Base-by-base conservation (phyloP, 345 rosid genomes). In the Moricandia arvensis region DNA sequence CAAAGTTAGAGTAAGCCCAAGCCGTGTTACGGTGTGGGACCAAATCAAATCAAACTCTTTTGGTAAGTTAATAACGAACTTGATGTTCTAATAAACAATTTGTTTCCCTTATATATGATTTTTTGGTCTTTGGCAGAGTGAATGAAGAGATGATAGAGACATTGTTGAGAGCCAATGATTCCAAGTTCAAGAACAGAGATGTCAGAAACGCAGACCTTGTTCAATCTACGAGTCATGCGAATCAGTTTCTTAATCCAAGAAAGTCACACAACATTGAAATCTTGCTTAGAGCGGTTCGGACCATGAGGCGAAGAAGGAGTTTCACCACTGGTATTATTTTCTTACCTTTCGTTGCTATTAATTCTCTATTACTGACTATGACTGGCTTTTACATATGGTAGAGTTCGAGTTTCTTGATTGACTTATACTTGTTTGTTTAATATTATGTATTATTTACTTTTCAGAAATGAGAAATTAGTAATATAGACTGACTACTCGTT, bases 141-240 rank as follows among this genome's bases (percentile, higher is more conserved):
- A 89, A 95, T 72, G 99, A 95, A 76, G 97, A 95, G 71, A 95
- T 88, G 99, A 95, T 95, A 12, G 96, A 95, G 85, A 92, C 96
- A 5, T 77, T 95, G 62, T 95, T 95, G 59, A 77, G 72, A 78
- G 89, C 80, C 4, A 95, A 87, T 66, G 83, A 83, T 79, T n/a
- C 82, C 89, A 0, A 87, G 66, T 75, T 64, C 77, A 37, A 76
- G 76, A 64, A 24, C 62, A 0, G 79, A 81, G 95, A 85, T 4
- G 74, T 68, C 18, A 79, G 62, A 24, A 66, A 71, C 35, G 53
- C 80, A 37, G 82, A 71, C 5, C 33, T 81, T 41, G 57, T 79
- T 75, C 66, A 83, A 1, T 58, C 81, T 49, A 15, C 86, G 81
- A 91, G 83, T 79, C 80, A 78, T 2, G 18, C 89, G 83, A 91